These are phyloP conservation scores for Blakeslea trispora DNA, from an alignment of 371 early-diverging fungal genomes.

Conservation along the genomic window DNA sequence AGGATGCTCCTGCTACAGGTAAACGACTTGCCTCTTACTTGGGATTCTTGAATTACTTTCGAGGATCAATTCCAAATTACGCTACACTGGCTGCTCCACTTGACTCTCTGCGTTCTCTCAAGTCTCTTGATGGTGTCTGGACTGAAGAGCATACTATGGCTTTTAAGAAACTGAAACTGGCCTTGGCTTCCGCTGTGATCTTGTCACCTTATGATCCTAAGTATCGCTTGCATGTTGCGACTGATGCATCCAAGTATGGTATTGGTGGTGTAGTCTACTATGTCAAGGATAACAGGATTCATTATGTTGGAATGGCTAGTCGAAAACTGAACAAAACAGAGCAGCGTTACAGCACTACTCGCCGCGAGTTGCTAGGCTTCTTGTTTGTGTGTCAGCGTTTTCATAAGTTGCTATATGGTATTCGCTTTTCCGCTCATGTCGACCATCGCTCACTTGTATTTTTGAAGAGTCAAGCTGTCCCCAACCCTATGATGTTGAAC, in stretches of 20 bases:
- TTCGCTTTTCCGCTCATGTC: neutral
- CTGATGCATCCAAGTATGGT: constrained; percentile 9
- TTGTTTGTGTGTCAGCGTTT: neutral
- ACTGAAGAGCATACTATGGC: constrained; percentile 1
- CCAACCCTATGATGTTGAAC: neutral
- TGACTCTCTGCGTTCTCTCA: neutral
- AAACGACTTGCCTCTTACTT: neutral
- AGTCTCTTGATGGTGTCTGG: neutral
- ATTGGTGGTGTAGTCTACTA: constrained; percentile 7
- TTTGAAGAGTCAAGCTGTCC: neutral
- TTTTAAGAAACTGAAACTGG: constrained; percentile 2
- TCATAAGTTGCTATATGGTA: constrained; percentile 2
- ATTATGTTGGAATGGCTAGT: constrained; percentile 8
- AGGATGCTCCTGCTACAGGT: constrained; percentile 2
- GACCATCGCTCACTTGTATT: constrained; percentile 1
- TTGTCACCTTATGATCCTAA: too few species aligned
- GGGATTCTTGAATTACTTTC: constrained; percentile 8
- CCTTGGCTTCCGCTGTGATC: too few species aligned
- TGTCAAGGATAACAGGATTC: neutral
- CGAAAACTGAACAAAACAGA: constrained; percentile 3
- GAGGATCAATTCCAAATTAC: constrained; percentile 3
- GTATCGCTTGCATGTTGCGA: constrained; percentile 10
- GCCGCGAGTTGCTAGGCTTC: constrained; percentile 3
- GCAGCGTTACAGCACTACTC: neutral
- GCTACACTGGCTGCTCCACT: constrained; percentile 1